These are phyloP conservation scores for Magnusiomyces suaveolens DNA, from an alignment of 1,139 yeast genomes.

Conservation along the genomic window DNA sequence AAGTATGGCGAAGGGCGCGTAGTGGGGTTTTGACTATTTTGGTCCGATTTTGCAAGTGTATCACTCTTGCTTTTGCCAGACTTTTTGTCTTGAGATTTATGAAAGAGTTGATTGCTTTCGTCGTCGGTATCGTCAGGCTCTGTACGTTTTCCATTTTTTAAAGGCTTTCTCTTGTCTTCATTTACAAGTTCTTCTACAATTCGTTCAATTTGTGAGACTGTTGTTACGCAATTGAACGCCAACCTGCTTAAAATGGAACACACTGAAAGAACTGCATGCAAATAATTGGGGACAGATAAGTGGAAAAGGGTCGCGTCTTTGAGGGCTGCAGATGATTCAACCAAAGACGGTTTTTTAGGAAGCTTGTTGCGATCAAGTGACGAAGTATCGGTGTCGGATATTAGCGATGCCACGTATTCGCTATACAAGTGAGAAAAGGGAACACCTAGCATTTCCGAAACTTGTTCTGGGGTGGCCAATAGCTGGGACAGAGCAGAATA, in stretches of 20 bases:
- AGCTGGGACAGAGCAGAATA: background rate
- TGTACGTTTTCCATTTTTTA: background rate
- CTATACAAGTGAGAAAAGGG: constrained; percentile 3
- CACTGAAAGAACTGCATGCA: constrained; percentile 26
- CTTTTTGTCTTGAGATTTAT: background rate
- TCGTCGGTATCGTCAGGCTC: background rate
- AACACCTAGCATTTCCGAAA: constrained; percentile 16
- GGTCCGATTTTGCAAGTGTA: background rate
- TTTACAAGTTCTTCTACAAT: background rate
- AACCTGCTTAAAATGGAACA: constrained; percentile 27
- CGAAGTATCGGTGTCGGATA: no score
- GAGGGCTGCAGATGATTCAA: background rate
- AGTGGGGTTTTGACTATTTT: constrained; percentile 10
- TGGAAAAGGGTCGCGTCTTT: constrained; percentile 10
- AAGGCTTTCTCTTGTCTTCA: background rate
- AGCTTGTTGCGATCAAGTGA: background rate
- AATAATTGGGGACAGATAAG: constrained; percentile 21
- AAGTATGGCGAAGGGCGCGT: constrained; percentile 8
- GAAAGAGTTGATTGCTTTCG: background rate
- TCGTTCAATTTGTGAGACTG: constrained; percentile 16
- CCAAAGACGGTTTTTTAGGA: background rate
- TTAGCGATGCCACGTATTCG: background rate
- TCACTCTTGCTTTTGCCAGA: background rate
- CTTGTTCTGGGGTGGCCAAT: constrained; percentile 18
- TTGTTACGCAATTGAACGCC: constrained; percentile 28